Evolutionary conservation across 2,329 filamentous ascomycete species (phyloP).

Genomic region (Pseudogymnoascus sp.): DNA sequence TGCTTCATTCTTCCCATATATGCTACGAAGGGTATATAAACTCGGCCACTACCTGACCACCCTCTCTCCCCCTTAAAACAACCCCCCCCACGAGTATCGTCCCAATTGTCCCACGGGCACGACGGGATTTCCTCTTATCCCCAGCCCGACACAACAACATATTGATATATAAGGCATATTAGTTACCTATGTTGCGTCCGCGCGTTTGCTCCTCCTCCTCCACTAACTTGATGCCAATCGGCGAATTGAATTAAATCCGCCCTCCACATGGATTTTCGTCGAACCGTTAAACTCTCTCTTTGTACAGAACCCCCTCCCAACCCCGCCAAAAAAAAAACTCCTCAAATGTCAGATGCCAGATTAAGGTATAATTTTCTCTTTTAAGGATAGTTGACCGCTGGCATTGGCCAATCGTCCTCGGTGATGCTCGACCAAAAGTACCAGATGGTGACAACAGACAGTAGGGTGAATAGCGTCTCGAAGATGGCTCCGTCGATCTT

Average conservation of each 20-base stretch:
- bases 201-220: neutral
- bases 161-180: conserved; percentile 10
- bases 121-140: neutral
- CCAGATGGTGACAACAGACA: conserved; percentile 79
- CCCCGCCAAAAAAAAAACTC: conserved; percentile 5
- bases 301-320: neutral
- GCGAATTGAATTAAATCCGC: conserved; percentile 9
- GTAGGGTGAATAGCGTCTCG: conserved; percentile 82
- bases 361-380: conserved; percentile 31
- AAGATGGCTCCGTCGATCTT: conserved; percentile 92
- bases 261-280: neutral
- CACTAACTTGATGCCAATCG: neutral
- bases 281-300: neutral
- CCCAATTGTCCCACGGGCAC: neutral
- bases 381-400: conserved; percentile 22
- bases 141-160: conserved; percentile 1
- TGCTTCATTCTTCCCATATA: conserved; percentile 8
- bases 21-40: conserved; percentile 7
- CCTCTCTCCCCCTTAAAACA: conserved; percentile 4
- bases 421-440: conserved; percentile 98
- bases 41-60: neutral
- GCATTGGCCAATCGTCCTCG: conserved; percentile 89
- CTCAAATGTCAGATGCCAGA: conserved; percentile 25
- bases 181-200: neutral
- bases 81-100: neutral